Base-by-base conservation (phyloP, 139 green algal genomes). In the Coelastrella sp. region DNA sequence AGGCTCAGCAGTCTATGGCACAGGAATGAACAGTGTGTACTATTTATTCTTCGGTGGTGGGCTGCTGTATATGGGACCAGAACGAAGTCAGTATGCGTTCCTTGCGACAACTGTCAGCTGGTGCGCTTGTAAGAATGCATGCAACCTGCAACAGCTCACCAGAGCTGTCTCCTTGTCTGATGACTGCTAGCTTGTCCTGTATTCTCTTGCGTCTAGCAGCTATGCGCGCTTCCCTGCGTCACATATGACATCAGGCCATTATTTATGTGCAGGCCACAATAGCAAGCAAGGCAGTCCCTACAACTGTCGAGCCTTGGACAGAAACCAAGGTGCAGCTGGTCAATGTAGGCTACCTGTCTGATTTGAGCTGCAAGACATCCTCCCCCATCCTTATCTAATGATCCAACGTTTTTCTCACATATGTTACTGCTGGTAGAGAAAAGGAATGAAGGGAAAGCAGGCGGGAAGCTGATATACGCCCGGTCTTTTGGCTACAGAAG, bases 141-240 rank as follows among this genome's bases (percentile, higher is more conserved):
- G n/a, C 3, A 40, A 67, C 72, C 34, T 45, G 30, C 48, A 32
- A n/a, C 17, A 34, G n/a, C 64, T 19, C 67, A 93, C 90, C 90
- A 72, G 88, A 63, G 35, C 80, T 86, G 45, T 93, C 89, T 2
- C 91, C 90, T 45, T 93, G 84, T 30, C 89, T 83, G 48, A 92
- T 68, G 1, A 85, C 83, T 34, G 89, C 90, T 25, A 93, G 67
- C 19, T 90, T 88, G 30, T 94, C 91, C 77, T 94, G 90, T 6
- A 94, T 92, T 27, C 91, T 89, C 51, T 92, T 93, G 1, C 90
- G 63, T 37, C 91, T 66, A 1, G 89, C 86, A 40, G 91, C 72
- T 25, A 93, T 93, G 32, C 91, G 83, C 1, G 84, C 82, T 35
- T 91, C 88, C 88, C 90, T 92, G 79, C 23, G n/a, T 41, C 15